phyloP scores from a whole-genome alignment of 2,329 filamentous ascomycete species.

The Decorospora gaudefroyi region DNA sequence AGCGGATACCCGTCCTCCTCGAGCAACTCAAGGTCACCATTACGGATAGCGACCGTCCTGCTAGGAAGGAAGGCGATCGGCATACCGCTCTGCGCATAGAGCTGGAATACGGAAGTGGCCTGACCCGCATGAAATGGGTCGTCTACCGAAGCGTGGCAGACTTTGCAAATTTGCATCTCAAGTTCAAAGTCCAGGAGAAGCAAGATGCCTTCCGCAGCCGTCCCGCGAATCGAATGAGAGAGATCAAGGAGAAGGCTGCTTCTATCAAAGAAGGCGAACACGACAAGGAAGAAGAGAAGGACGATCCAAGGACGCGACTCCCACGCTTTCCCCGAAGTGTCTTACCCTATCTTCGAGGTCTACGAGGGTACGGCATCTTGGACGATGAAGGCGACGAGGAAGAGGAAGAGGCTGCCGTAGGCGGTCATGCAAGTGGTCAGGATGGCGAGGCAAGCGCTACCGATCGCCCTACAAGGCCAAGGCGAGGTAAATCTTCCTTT shows the following conservation, averaged over 20 bases:
- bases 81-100: conserved; percentile 91
- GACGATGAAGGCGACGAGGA: conserved; percentile 78
- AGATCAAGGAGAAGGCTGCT: conserved; percentile 24
- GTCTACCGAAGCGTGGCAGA: conserved; percentile 85
- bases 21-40: conserved; percentile 92
- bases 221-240: conserved; percentile 45
- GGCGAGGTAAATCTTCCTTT: conserved; percentile 61
- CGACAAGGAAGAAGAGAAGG: conserved; percentile 54
- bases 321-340: conserved; percentile 88
- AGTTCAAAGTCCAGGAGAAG: conserved; percentile 85
- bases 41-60: conserved; percentile 69
- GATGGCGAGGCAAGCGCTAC: conserved; percentile 72
- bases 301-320: conserved; percentile 72
- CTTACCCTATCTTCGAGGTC: conserved; percentile 84
- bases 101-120: conserved; percentile 92
- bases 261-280: conserved; percentile 26
- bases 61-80: conserved; percentile 54
- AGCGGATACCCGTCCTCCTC: conserved; percentile 88
- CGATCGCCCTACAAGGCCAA: conserved; percentile 61
- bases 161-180: conserved; percentile 88
- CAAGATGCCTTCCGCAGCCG: conserved; percentile 78
- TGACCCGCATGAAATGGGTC: conserved; percentile 96
- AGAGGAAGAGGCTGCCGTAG: conserved; percentile 60
- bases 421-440: conserved; percentile 58
- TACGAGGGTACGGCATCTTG: conserved; percentile 65